phyloP scores from a whole-genome alignment of 306 rosid genomes.

The Vigna nakashimae region DNA sequence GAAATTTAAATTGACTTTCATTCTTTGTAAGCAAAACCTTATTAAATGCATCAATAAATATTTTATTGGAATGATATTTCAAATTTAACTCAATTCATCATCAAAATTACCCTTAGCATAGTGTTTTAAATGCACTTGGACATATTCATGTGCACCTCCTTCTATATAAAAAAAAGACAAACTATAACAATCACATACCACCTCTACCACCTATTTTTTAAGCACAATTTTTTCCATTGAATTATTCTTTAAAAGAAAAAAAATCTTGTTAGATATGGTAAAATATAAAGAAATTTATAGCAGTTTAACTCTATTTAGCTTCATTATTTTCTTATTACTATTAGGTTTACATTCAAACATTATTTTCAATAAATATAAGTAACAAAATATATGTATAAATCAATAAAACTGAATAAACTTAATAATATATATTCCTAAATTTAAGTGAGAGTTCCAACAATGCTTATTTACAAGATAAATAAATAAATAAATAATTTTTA shows the following conservation, averaged over 20 bases:
- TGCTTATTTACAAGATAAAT: too few species aligned
- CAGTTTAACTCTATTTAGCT: too few species aligned
- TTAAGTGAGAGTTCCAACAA: too few species aligned
- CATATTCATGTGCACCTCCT: constrained; percentile 19
- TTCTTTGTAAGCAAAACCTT: neutral
- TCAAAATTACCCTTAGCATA: neutral
- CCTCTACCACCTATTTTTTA: neutral
- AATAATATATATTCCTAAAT: too few species aligned
- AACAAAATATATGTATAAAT: too few species aligned
- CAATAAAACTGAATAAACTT: too few species aligned
- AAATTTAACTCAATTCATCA: neutral
- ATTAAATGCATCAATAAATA: neutral
- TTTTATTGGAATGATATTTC: neutral
- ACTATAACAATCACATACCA: too few species aligned
- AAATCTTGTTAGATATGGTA: too few species aligned
- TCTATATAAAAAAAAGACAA: neutral
- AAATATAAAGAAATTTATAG: too few species aligned
- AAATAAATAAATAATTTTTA: too few species aligned
- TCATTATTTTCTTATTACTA: too few species aligned
- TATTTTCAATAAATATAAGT: neutral
- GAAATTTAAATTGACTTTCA: neutral
- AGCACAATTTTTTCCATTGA: neutral
- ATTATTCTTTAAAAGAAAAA: neutral
- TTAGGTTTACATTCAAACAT: too few species aligned
- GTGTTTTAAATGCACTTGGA: neutral